Conservation (phyloP, 2,329 filamentous ascomycete species). For the Exutisphaerella laricina region DNA sequence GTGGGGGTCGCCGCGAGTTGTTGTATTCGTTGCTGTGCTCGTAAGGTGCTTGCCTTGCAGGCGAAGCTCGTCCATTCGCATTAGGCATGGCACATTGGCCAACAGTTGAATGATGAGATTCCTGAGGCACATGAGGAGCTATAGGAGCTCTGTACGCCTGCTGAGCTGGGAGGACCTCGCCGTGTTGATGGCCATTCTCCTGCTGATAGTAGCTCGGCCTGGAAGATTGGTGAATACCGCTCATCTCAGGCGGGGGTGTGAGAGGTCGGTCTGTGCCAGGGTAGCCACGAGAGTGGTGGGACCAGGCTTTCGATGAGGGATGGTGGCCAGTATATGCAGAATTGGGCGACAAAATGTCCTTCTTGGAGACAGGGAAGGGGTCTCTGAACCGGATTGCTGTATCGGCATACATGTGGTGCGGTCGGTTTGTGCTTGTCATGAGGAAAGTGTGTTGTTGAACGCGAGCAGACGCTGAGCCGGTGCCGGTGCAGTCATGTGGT, state of each 20-base stretch:
- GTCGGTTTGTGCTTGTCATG: conserved; percentile 25
- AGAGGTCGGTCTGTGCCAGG: conserved; percentile 23
- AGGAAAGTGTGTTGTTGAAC: conserved; percentile 9
- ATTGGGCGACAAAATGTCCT: conserved; percentile 17
- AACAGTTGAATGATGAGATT: conserved; percentile 9
- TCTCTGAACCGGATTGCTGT: conserved; percentile 32
- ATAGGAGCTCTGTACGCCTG: conserved; percentile 21
- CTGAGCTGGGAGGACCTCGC: conserved; percentile 18
- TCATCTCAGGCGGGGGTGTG: conserved; percentile 36
- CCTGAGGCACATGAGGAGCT: conserved; percentile 18
- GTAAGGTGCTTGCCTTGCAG: conserved; percentile 14
- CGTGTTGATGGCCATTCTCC: conserved; percentile 26
- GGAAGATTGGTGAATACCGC: conserved; percentile 20
- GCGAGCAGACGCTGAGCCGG: conserved; percentile 8
- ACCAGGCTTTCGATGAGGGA: conserved; percentile 15
- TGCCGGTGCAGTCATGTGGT: conserved; percentile 15
- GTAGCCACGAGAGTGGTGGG: conserved; percentile 14
- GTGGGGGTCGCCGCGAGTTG: conserved; percentile 22
- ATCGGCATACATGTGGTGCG: conserved; percentile 32
- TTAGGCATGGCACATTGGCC: conserved; percentile 10
- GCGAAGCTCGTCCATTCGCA: conserved; percentile 20
- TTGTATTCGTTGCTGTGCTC: conserved; percentile 10
- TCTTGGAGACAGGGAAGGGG: conserved; percentile 30
- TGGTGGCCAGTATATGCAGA: conserved; percentile 12
- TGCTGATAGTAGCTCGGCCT: conserved; percentile 22